These are phyloP conservation scores for Euphorbia celastroides DNA, from an alignment of 441 rosid genomes.

Conservation along the genomic window DNA sequence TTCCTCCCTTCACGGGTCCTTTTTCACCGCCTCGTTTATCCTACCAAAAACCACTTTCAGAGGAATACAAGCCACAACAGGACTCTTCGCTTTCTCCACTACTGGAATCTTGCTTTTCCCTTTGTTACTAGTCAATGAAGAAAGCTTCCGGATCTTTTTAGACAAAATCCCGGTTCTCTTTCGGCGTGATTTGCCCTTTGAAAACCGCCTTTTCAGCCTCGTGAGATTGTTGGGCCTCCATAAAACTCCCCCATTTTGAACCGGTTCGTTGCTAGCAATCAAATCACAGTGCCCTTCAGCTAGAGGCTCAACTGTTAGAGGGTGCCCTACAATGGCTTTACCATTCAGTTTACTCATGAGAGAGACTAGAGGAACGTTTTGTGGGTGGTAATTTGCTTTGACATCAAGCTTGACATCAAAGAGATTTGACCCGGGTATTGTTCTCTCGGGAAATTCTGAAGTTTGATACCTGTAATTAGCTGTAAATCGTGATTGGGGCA, in stretches of 20 bases:
- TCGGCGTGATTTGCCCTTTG: conserved; percentile 36
- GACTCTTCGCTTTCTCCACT: conserved; percentile 50
- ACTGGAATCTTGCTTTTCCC: conserved; percentile 35
- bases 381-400: conserved; percentile 61
- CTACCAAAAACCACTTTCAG: conserved; percentile 84
- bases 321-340: conserved; percentile 86
- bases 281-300: too few relatives aligned
- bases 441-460: conserved; percentile 37
- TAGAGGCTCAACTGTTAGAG: conserved; percentile 56
- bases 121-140: conserved; percentile 62
- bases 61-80: conserved; percentile 79
- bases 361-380: conserved; percentile 83
- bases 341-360: conserved; percentile 81
- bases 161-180: conserved; percentile 42
- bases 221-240: conserved; percentile 32
- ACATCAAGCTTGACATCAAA: conserved; percentile 77
- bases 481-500: conserved; percentile 52
- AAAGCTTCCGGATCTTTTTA: conserved; percentile 70
- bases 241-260: conserved; percentile 28
- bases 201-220: conserved; percentile 23
- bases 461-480: conserved; percentile 44
- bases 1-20: too few relatives aligned
- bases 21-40: conserved; percentile 79
- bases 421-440: conserved; percentile 35
- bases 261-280: too few relatives aligned